A percentile compares a stretch with the other conserved stretches of the same genome.
Conservation (phyloP, 2,329 filamentous ascomycete species). For the Clonostachys solani region DNA sequence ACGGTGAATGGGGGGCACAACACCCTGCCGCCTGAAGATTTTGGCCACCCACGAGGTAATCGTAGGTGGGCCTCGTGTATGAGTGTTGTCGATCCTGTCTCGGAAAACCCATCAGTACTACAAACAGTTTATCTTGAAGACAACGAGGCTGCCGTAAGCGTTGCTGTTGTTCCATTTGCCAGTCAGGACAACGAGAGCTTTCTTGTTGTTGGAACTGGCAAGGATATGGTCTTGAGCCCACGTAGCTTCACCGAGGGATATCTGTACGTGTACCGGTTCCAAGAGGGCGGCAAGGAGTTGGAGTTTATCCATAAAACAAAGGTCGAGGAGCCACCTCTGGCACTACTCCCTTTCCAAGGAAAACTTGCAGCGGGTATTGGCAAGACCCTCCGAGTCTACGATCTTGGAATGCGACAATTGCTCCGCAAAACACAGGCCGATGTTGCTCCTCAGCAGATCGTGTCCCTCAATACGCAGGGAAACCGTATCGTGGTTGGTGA, state of each 20-base stretch:
- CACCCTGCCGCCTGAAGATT: constrained; percentile 72
- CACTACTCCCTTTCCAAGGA: constrained; percentile 91
- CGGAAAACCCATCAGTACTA: constrained; percentile 63
- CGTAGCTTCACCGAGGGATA: constrained; percentile 74
- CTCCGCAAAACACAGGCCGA: constrained; percentile 86
- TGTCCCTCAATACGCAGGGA: constrained; percentile 84
- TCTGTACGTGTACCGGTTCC: constrained; percentile 88
- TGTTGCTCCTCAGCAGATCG: constrained; percentile 77
- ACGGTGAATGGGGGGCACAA: constrained; percentile 69
- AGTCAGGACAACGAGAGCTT: constrained; percentile 87
- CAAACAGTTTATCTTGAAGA: constrained; percentile 78
- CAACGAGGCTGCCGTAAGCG: constrained; percentile 88
- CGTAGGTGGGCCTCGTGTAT: constrained; percentile 96
- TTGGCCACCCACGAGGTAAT: constrained; percentile 80
- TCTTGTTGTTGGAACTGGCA: constrained; percentile 90
- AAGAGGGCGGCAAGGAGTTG: constrained; percentile 79
- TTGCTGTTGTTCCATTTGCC: constrained; percentile 78
- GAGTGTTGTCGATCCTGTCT: constrained; percentile 80
- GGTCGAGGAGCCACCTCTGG: constrained; percentile 82
- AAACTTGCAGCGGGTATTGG: constrained; percentile 83
- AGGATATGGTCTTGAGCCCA: constrained; percentile 79
- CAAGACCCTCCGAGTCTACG: constrained; percentile 78
- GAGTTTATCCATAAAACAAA: constrained; percentile 97
- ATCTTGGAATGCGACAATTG: constrained; percentile 88
- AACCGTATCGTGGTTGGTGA: constrained; percentile 90